Evolutionary conservation across 2,329 filamentous ascomycete species (phyloP).

Genomic region (Fusarium anthophilum): DNA sequence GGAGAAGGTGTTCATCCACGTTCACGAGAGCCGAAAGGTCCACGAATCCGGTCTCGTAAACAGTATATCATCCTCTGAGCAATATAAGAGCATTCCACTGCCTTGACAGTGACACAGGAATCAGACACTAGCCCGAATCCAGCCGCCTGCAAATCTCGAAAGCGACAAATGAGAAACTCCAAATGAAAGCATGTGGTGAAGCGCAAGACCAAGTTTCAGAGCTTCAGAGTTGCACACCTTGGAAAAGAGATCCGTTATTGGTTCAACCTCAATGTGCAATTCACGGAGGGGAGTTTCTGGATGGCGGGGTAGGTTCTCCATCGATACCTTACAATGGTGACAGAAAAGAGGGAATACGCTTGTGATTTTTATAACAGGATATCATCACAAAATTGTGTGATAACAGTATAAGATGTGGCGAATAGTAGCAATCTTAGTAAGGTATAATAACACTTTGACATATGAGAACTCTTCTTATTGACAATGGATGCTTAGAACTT

Average conservation of each 20-base stretch:
- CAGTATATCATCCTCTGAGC: neutral
- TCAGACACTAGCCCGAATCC: neutral
- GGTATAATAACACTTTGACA: neutral
- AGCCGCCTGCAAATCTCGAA: neutral
- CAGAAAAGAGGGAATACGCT: neutral
- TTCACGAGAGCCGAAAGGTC: neutral
- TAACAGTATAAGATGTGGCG: neutral
- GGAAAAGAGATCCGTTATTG: slow-evolving; percentile 40
- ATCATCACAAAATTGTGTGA: neutral
- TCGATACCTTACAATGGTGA: neutral
- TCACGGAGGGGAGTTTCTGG: neutral
- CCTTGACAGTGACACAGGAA: neutral
- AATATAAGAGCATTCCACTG: neutral
- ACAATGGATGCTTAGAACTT: neutral
- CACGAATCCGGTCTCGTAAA: neutral
- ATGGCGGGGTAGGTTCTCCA: slow-evolving; percentile 26
- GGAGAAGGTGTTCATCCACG: neutral
- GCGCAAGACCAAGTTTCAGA: slow-evolving; percentile 5
- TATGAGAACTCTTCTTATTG: neutral
- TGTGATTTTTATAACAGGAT: neutral
- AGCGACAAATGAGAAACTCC: slow-evolving; percentile 33
- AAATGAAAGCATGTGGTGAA: slow-evolving; percentile 35
- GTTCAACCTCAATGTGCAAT: slow-evolving; percentile 9
- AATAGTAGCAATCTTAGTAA: neutral
- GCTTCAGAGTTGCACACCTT: slow-evolving; percentile 43